These are phyloP conservation scores for Lactuca sativa DNA, from an alignment of 129 eudicot species.

Conservation along the genomic window DNA sequence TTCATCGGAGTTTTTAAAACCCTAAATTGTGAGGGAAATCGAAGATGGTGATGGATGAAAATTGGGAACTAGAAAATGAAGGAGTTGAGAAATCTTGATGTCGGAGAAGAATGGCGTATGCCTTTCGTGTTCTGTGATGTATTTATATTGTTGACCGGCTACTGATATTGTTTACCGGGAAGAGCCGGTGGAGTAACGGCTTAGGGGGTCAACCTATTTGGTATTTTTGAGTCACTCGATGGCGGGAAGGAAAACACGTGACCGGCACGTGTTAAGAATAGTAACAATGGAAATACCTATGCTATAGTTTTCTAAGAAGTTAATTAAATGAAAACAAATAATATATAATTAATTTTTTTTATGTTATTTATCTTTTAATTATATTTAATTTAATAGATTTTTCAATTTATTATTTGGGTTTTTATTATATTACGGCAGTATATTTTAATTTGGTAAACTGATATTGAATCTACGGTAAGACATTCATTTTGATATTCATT, in stretches of 20 bases:
- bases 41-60: slow-evolving; percentile 15
- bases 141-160: slow-evolving; percentile 55
- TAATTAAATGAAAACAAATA: no score
- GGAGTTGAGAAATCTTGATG: slow-evolving; percentile 4
- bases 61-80: background rate
- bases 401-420: no score
- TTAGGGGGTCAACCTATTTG: slow-evolving; percentile 6
- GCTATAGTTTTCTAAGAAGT: background rate
- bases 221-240: slow-evolving; percentile 15
- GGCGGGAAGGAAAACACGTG: slow-evolving; percentile 35
- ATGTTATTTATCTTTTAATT: no score
- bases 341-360: no score
- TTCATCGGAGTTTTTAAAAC: slow-evolving; percentile 27
- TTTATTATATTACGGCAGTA: no score
- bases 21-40: slow-evolving; percentile 17
- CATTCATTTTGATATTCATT: no score
- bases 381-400: no score
- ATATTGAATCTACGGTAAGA: no score
- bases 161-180: slow-evolving; percentile 34
- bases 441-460: no score
- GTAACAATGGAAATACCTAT: background rate
- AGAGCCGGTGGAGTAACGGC: slow-evolving; percentile 49
- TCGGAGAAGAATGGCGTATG: slow-evolving; percentile 17
- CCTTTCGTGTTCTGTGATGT: slow-evolving; percentile 14
- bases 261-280: background rate